Evolutionary conservation across 495 filamentous ascomycete genomes (phyloP).

Genomic region (Lasiosphaeria ovina): DNA sequence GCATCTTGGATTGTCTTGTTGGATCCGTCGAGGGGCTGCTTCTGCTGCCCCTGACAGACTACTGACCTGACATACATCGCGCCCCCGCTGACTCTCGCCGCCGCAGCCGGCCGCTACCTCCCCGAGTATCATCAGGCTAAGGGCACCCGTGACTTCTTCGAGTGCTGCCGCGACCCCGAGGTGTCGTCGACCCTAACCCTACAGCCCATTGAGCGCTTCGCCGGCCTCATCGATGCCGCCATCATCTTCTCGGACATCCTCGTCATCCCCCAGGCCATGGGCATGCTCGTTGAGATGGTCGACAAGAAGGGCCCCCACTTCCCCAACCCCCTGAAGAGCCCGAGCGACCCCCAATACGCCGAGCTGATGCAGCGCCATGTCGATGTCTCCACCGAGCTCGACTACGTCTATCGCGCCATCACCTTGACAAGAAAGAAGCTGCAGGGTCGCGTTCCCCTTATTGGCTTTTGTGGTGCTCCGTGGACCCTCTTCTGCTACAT

Average conservation of each 20-base stretch:
- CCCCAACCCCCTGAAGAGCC: conserved; percentile 74
- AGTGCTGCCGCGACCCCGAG: conserved; percentile 90
- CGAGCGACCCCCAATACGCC: conserved; percentile 76
- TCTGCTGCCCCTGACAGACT: conserved; percentile 1
- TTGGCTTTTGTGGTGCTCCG: conserved; percentile 96
- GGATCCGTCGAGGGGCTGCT: neutral
- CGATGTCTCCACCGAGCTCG: conserved; percentile 77
- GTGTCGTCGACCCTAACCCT: conserved; percentile 87
- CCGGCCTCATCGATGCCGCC: conserved; percentile 87
- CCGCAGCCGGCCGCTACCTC: conserved; percentile 86
- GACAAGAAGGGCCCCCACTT: conserved; percentile 95
- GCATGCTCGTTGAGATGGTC: conserved; percentile 95
- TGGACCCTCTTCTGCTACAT: conserved; percentile 98
- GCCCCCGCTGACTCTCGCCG: conserved; percentile 8
- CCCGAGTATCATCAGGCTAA: conserved; percentile 97
- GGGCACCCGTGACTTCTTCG: conserved; percentile 87
- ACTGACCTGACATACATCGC: conserved; percentile 18
- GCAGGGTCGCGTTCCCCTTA: conserved; percentile 80
- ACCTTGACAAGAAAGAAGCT: conserved; percentile 87
- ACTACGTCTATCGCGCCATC: conserved; percentile 95
- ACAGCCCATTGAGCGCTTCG: conserved; percentile 89
- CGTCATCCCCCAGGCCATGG: conserved; percentile 95
- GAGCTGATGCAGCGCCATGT: conserved; percentile 73
- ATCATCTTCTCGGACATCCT: conserved; percentile 99
- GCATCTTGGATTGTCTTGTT: neutral